Evolutionary conservation across 225 moss, liverwort and hornwort species (phyloP).

Genomic region (Physcomitrellopsis africana): DNA sequence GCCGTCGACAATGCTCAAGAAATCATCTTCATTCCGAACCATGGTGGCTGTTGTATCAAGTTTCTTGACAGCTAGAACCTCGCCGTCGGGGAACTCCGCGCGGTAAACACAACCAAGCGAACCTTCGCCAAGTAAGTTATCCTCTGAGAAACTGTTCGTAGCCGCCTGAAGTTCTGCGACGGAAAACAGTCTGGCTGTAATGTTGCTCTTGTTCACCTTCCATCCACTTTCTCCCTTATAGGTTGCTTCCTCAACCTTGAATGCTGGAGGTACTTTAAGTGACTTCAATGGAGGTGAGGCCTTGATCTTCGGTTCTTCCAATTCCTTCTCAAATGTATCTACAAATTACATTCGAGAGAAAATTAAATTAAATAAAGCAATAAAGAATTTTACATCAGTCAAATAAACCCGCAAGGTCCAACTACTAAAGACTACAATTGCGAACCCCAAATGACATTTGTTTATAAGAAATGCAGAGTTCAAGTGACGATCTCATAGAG

Average conservation of each 20-base stretch:
- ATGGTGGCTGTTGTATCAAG: constrained; percentile 56
- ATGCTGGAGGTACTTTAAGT: constrained; percentile 64
- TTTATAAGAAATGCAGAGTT: neutral
- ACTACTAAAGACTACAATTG: neutral
- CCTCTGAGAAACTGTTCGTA: constrained; percentile 72
- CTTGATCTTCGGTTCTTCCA: constrained; percentile 40
- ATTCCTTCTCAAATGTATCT: constrained; percentile 40
- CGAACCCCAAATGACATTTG: neutral
- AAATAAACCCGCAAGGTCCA: neutral
- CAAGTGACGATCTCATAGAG: constrained; percentile 8
- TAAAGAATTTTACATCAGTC: too few species aligned
- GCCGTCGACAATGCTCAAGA: constrained; percentile 57
- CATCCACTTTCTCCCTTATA: constrained; percentile 23
- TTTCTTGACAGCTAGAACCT: constrained; percentile 69
- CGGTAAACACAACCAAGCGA: constrained; percentile 68
- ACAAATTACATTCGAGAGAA: neutral
- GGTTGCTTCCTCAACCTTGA: constrained; percentile 42
- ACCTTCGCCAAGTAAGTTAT: constrained; percentile 69
- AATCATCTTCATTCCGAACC: constrained; percentile 68
- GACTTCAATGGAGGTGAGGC: constrained; percentile 60
- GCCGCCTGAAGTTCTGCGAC: constrained; percentile 79
- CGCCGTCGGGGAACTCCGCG: constrained; percentile 65
- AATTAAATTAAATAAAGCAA: neutral
- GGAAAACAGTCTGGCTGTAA: constrained; percentile 55
- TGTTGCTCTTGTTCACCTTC: constrained; percentile 50